Conservation (phyloP, 306 rosid genomes). For the Sicyos edulis region DNA sequence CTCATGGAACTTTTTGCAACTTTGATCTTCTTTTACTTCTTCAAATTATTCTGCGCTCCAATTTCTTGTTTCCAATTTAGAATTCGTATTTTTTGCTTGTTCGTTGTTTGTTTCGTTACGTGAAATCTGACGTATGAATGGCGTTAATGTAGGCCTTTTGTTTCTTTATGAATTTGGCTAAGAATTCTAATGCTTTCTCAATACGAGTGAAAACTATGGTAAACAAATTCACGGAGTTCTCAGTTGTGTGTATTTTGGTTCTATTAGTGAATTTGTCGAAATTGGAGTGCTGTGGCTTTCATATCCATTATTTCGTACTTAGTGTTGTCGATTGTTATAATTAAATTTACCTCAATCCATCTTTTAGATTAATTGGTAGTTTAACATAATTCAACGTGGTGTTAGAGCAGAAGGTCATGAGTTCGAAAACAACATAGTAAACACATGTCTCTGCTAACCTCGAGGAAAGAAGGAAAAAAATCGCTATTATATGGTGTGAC, state of each 20-base stretch:
- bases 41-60: background rate
- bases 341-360: no score
- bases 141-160: background rate
- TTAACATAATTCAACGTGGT: no score
- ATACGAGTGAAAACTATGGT: no score
- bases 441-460: background rate
- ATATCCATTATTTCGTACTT: background rate
- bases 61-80: background rate
- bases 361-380: no score
- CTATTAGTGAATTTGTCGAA: background rate
- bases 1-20: background rate
- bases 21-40: constrained; percentile 1
- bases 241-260: background rate
- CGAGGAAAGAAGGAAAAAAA: background rate
- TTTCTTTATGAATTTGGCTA: no score
- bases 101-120: background rate
- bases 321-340: no score
- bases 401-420: no score
- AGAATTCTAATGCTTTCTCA: no score
- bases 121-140: background rate
- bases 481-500: background rate
- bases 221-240: background rate
- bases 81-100: background rate
- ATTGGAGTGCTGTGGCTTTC: background rate
- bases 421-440: no score